These are phyloP conservation scores for Colletotrichum zoysiae DNA, from an alignment of 2,329 filamentous ascomycete genomes.

Conservation along the genomic window DNA sequence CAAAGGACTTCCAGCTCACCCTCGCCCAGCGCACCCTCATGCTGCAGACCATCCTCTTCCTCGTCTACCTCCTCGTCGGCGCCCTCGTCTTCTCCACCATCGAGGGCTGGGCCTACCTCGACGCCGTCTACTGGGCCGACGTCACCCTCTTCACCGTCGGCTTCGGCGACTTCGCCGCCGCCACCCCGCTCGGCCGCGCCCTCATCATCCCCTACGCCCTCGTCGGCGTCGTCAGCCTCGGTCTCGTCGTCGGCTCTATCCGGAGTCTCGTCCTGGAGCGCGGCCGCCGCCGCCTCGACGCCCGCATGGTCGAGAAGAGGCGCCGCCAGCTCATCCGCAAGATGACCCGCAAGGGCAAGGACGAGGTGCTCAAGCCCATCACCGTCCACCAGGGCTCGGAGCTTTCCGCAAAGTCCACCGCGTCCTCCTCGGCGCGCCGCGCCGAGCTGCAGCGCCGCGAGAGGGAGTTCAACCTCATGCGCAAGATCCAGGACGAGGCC, in stretches of 20 bases:
- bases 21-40: constrained; percentile 88
- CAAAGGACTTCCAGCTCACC: constrained; percentile 82
- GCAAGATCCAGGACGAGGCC: constrained; percentile 78
- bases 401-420: too few species aligned
- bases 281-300: constrained; percentile 65
- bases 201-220: constrained; percentile 88
- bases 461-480: constrained; percentile 84
- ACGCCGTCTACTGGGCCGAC: constrained; percentile 84
- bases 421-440: constrained; percentile 4
- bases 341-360: constrained; percentile 60
- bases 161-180: constrained; percentile 67
- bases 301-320: constrained; percentile 71
- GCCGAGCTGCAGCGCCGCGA: constrained; percentile 72
- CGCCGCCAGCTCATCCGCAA: constrained; percentile 61
- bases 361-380: constrained; percentile 64
- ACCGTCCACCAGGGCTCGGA: too few species aligned
- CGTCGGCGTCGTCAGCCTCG: constrained; percentile 85
- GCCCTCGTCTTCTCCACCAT: constrained; percentile 80
- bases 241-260: constrained; percentile 85
- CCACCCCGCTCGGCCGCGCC: constrained; percentile 70
- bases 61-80: constrained; percentile 84
- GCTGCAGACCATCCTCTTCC: constrained; percentile 88
- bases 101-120: constrained; percentile 81
- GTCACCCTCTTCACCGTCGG: constrained; percentile 76
- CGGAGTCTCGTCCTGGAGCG: constrained; percentile 73